Evolutionary conservation across 768 basidiomycete species (phyloP), one percentile per base, ranked within the genome.

Genomic region (Hydnomerulius pinastri): DNA sequence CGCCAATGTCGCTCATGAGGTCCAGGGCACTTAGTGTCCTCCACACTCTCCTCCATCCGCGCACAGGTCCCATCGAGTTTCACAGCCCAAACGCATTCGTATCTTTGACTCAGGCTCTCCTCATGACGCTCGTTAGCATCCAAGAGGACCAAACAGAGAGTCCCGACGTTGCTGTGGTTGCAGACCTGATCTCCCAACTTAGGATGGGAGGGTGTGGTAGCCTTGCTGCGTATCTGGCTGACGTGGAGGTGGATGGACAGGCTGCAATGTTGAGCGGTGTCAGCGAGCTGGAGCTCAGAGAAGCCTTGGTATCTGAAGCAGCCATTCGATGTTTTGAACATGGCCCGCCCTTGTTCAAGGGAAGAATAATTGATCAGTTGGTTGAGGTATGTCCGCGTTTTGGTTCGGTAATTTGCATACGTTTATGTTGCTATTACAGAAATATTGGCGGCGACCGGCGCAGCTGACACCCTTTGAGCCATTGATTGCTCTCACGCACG

Each of bases 11-110:
- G 7, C 57, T 57, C 15, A 66, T 77, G 42, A 75, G 82, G 15
- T 71, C 74, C 8, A 76, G 81, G 18, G 71, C 86, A 21, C 57
- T 89, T 15, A 72, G 71, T 9, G 67, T 70, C 9, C 70, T 90
- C 4, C 76, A 77, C 54, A 63, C 73, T 57, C 60, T 80, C 60
- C 49, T 84, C 56, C 71, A 72, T 58, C 65, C 76, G 45, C 59
- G 64, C 9, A 78, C 79, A 29, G 72, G 66, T 29, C 71, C 72
- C 9, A 74, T 78, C 40, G 57, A 67, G 1, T 66, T 73, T 7
- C 67, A 74, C 4, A 75, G 75, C 1, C 74, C 78, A 2, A 59
- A 72, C 30, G 70, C 74, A 15, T 73, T 87, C 32, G 77, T 77
- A 53, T 77, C 77, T 4, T 65, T 89, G 6, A 66, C 76, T 6